phyloP scores from a whole-genome alignment of 805 yeast genomes.

The Danielozyma ontarioensis region DNA sequence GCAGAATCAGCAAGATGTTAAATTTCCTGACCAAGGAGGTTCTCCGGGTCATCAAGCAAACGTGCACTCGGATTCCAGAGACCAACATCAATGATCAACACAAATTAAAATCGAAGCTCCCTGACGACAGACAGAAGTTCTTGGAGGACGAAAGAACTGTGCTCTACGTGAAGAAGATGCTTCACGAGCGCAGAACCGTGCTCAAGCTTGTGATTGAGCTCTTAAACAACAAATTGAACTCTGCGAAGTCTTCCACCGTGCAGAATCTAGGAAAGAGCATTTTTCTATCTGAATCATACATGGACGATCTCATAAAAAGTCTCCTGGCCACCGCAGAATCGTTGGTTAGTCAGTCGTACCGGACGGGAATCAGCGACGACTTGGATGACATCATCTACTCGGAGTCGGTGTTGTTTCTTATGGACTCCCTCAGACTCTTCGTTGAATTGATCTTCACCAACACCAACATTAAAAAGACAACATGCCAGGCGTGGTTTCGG shows the following conservation, averaged over 20 bases:
- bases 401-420: constrained; percentile 29
- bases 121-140: constrained; percentile 30
- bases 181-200: constrained; percentile 49
- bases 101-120: constrained; percentile 24
- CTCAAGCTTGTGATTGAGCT: constrained; percentile 36
- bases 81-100: constrained; percentile 16
- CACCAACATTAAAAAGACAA: constrained; percentile 21
- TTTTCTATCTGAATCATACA: constrained; percentile 27
- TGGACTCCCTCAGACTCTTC: constrained; percentile 32
- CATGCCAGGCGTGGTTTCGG: constrained; percentile 51
- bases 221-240: constrained; percentile 12
- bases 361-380: constrained; percentile 9
- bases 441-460: constrained; percentile 38
- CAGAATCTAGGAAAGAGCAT: constrained; percentile 37
- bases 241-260: constrained; percentile 18
- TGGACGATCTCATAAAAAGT: constrained; percentile 12
- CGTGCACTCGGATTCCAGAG: constrained; percentile 34
- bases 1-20: constrained; percentile 33
- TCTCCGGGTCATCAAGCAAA: constrained; percentile 42
- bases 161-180: constrained; percentile 33
- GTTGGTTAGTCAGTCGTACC: constrained; percentile 6
- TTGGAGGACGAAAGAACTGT: constrained; percentile 24
- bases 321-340: constrained; percentile 7
- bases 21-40: constrained; percentile 40
- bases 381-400: constrained; percentile 15